Base-by-base conservation (phyloP, 768 basidiomycete species). In the Xanthoconium purpureum region DNA sequence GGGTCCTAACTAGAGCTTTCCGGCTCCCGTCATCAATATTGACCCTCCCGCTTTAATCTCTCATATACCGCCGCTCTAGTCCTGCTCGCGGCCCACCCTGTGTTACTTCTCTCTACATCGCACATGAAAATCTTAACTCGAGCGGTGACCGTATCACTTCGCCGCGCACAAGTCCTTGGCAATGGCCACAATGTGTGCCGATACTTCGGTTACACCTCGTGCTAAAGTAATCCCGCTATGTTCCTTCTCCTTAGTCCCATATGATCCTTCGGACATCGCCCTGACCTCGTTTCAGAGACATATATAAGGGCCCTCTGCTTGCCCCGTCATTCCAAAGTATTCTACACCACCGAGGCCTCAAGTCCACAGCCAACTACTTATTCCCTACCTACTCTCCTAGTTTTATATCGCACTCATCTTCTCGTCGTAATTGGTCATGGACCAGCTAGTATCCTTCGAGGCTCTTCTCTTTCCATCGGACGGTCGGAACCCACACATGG, bases 401-500 rank as follows among this genome's bases (percentile, higher is more conserved):
- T 50, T 36, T 53, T 56, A 57, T 59, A 54, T 65, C 56, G 37
- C 66, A 61, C 45, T 38, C 57, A 17, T 50, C 54, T 54, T 44
- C 55, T 43, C 55, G 28, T 43, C 55, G 10, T 52, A 62, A 61
- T 65, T 60, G 43, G 35, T 61, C 53, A 89, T 90, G 88, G 86
- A 87, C 65, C 80, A 83, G 60, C 73, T 87, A 56, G 69, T 75
- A 32, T 75, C 81, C n/a, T 85, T 78, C 65, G 83, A 88, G 24
- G 87, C 87, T 44, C 81, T 92, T 60, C 77, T 91, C 58, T 87
- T 92, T 67, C 89, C 90, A 29, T 82, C 86, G 36, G 90, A 92
- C 58, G 84, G 83, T 54, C 87, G 88, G 38, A 80, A 84, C 24
- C 88, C 90, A 17, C 84, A 85, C 44, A 73, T 91, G 52, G 85